phyloP scores from a whole-genome alignment of 2,329 filamentous ascomycete species.

The Claviceps paspali region DNA sequence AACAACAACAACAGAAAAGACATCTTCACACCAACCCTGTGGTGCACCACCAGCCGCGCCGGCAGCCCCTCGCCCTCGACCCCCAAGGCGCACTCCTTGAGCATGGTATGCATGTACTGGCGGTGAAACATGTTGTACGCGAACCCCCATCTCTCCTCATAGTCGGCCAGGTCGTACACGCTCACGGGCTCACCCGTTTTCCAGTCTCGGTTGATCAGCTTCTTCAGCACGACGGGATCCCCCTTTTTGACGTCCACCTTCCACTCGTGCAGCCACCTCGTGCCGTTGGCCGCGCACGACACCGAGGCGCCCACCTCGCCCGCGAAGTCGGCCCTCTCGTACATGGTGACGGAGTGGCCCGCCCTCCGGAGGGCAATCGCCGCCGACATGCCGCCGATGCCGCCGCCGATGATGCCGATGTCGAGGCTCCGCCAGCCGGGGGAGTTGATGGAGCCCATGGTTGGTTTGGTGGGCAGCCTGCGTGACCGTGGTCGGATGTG shows the following conservation, averaged over 20 bases:
- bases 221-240: constrained; percentile 48
- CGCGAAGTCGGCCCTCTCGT: constrained; percentile 50
- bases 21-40: constrained; percentile 33
- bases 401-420: constrained; percentile 29
- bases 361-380: constrained; percentile 31
- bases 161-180: constrained; percentile 48
- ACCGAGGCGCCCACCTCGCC: constrained; percentile 55
- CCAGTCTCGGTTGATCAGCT: constrained; percentile 57
- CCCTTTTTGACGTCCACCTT: constrained; percentile 47
- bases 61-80: constrained; percentile 37
- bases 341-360: constrained; percentile 40
- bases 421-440: constrained; percentile 28
- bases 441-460: constrained; percentile 12
- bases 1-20: too few species aligned
- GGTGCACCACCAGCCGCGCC: constrained; percentile 38
- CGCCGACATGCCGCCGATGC: constrained; percentile 31
- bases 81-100: constrained; percentile 42
- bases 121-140: constrained; percentile 57
- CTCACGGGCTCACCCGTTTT: constrained; percentile 50
- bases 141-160: constrained; percentile 49
- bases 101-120: constrained; percentile 53
- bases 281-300: constrained; percentile 55
- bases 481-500: too few species aligned
- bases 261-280: constrained; percentile 56
- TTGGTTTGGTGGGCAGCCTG: too few species aligned